These are phyloP conservation scores for Cichorium intybus DNA, from an alignment of 140 eudicot species.

Conservation along the genomic window DNA sequence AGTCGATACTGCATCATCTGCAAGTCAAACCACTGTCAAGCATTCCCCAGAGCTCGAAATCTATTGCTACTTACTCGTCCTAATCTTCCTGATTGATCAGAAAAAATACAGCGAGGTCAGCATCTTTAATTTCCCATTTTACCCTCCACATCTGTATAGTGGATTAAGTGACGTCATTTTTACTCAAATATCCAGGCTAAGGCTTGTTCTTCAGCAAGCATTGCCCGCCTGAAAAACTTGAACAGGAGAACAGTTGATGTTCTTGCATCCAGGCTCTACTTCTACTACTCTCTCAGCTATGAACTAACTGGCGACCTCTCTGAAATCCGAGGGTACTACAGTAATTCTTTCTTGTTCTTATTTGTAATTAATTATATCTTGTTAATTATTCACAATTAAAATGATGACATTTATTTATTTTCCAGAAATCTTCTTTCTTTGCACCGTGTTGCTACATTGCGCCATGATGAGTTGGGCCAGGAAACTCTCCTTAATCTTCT, in stretches of 20 bases:
- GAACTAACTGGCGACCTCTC: constrained; percentile 94
- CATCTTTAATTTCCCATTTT: not conserved
- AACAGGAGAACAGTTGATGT: constrained; percentile 91
- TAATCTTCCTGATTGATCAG: constrained; percentile 82
- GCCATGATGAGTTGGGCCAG: constrained; percentile 98
- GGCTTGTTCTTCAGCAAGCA: constrained; percentile 92
- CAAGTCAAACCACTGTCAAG: constrained; percentile 57
- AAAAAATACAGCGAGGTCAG: constrained; percentile 75
- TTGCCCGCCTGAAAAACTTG: constrained; percentile 84
- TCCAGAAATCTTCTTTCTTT: constrained; percentile 79
- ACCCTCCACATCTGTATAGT: not conserved
- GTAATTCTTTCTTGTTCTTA: not conserved
- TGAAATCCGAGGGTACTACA: constrained; percentile 86
- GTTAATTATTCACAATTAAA: constrained; percentile 7
- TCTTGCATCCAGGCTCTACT: constrained; percentile 87
- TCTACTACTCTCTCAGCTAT: constrained; percentile 82
- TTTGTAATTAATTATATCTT: not conserved
- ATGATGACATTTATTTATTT: not conserved
- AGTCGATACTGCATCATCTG: constrained; percentile 85
- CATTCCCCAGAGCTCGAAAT: constrained; percentile 92
- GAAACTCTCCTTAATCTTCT: constrained; percentile 93
- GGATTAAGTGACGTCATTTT: not conserved
- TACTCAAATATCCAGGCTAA: constrained; percentile 59
- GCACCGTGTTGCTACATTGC: constrained; percentile 93
- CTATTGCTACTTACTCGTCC: constrained; percentile 89